Base-by-base conservation (phyloP, 1,284 basidiomycete species). In the Neonothopanus nambi region DNA sequence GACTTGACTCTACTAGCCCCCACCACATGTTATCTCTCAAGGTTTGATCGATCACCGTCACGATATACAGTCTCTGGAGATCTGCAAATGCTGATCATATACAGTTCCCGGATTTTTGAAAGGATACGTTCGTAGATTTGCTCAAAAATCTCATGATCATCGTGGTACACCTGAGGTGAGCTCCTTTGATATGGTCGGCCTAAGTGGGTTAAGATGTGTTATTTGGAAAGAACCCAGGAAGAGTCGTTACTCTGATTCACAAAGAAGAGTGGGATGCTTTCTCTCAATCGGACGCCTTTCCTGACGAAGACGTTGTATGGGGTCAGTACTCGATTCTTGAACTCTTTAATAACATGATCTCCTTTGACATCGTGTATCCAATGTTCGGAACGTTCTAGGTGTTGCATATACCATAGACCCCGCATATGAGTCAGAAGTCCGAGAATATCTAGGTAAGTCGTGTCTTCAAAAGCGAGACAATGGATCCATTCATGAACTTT, bases 181-280 rank as follows among this genome's bases (percentile, higher is more conserved):
- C 12, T 41, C 11, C 5, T 28, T 38, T 13, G 35, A 41, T 30
- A 13, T 20, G 9, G 26, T 28, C 11, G 26, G 26, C 26, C 11
- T 28, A 28, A 11, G 26, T 11, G 11, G 11, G 11, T n/a, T 17
- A 24, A 11, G 18, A 11, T 24, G 12, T 21, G 13, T n/a, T 42
- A 17, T 49, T 12, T 35, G 26, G 21, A 5, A 63, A 91, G 86
- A 80, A 74, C 52, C 90, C 90, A 5, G 92, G 92, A 3, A 75
- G 92, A n/a, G 93, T 93, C 2, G 93, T 93, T 4, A 95, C 93
- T 1, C 74, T 95, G 3, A 77, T 95, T n/a, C 87, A 89, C 62
- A 87, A 89, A 54, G 81, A 86, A 66, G 89, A 93, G 52, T 95
- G 92, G 92, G 83, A 85, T 47, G 67, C 70, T 8, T 85, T 90